Conservation (phyloP, 805 yeast species). For the Ogataea zsoltii region DNA sequence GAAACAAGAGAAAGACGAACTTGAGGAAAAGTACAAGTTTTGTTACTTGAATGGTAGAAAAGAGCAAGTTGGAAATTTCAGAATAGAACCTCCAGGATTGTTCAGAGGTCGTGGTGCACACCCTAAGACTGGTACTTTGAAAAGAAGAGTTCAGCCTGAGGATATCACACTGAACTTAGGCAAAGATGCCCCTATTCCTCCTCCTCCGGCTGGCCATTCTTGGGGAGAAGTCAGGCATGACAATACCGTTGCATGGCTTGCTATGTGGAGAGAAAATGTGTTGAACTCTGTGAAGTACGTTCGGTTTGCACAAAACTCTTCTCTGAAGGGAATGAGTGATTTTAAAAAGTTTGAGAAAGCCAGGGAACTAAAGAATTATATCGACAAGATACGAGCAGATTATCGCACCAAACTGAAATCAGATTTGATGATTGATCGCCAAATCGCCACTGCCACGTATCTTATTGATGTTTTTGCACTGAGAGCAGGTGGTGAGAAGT, state of each 20-base stretch:
- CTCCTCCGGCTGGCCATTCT: conserved; percentile 79
- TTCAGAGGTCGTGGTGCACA: conserved; percentile 97
- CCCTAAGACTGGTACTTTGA: conserved; percentile 91
- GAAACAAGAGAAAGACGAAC: conserved; percentile 68
- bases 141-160: conserved; percentile 85
- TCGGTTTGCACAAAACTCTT: conserved; percentile 85
- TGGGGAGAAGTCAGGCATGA: conserved; percentile 94
- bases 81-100: conserved; percentile 94
- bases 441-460: conserved; percentile 91
- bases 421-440: conserved; percentile 79
- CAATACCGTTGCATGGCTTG: conserved; percentile 91
- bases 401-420: conserved; percentile 70
- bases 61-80: conserved; percentile 91
- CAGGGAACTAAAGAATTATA: conserved; percentile 72
- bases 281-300: conserved; percentile 84
- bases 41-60: conserved; percentile 84
- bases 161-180: conserved; percentile 85
- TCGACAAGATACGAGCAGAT: conserved; percentile 72
- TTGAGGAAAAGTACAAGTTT: conserved; percentile 78
- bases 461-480: conserved; percentile 89
- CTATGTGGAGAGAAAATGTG: conserved; percentile 95
- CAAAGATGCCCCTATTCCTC: conserved; percentile 68
- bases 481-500: conserved; percentile 97
- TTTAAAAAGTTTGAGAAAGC: conserved; percentile 93
- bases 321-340: conserved; percentile 89